Conservation (phyloP, 2,329 filamentous ascomycete genomes). For the Fusarium zealandicum region DNA sequence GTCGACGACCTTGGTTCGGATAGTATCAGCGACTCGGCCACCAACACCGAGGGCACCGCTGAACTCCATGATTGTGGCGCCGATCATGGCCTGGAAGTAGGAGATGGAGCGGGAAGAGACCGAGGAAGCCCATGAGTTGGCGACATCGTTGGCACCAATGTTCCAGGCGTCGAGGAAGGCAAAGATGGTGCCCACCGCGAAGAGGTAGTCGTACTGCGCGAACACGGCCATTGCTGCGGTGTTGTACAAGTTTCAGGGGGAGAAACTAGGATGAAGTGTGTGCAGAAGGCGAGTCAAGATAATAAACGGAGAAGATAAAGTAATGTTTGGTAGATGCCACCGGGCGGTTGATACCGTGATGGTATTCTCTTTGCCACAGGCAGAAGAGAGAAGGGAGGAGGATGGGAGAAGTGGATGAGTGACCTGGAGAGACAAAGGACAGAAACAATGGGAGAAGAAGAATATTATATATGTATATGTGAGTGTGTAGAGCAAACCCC, state of each 20-base stretch:
- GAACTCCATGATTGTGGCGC: constrained; percentile 68
- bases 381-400: background rate
- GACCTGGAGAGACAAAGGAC: constrained; percentile 8
- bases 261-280: background rate
- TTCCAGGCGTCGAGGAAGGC: constrained; percentile 73
- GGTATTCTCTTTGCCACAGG: constrained; percentile 5
- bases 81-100: constrained; percentile 65
- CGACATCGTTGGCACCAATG: constrained; percentile 72
- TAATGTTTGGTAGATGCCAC: background rate
- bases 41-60: constrained; percentile 67
- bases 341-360: constrained; percentile 1
- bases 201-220: constrained; percentile 67
- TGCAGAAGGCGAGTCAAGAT: background rate
- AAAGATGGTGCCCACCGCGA: constrained; percentile 70
- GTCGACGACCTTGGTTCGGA: constrained; percentile 66
- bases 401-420: constrained; percentile 6
- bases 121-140: constrained; percentile 78
- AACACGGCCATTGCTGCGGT: constrained; percentile 37
- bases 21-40: constrained; percentile 66
- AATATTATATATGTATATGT: constrained; percentile 18
- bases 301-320: background rate
- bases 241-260: background rate
- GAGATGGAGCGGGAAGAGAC: constrained; percentile 73
- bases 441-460: background rate
- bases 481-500: constrained; percentile 2